Percentiles rank a stretch among this genome's conserved stretches.
Evolutionary conservation across 768 basidiomycete species (phyloP).

Genomic region (Agaricus subrufescens): DNA sequence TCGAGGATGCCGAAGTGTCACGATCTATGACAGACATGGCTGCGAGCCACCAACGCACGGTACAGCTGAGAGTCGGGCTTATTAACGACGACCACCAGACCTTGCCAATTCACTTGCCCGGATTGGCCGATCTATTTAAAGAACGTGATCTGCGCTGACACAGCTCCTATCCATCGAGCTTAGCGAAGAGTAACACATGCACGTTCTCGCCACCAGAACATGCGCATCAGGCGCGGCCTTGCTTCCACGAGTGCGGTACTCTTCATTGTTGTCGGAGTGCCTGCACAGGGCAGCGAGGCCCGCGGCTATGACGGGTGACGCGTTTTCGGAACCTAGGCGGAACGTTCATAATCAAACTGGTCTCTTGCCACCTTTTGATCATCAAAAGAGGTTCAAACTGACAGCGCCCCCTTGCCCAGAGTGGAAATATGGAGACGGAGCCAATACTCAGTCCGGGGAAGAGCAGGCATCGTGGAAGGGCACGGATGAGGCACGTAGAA

Average conservation of each 20-base stretch:
- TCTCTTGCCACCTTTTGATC: constrained; percentile 18
- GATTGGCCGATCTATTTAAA: no score
- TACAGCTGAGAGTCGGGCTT: no score
- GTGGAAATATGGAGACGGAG: constrained; percentile 41
- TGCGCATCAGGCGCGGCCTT: neutral
- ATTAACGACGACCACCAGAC: no score
- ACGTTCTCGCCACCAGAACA: neutral
- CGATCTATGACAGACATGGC: constrained; percentile 25
- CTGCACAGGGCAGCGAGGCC: neutral
- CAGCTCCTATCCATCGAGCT: no score
- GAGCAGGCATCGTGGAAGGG: constrained; percentile 23
- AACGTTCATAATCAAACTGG: neutral
- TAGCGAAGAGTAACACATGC: neutral
- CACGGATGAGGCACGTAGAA: constrained; percentile 8
- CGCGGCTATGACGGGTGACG: neutral
- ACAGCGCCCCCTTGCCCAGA: constrained; percentile 33
- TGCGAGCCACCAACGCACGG: no score
- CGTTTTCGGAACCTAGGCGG: constrained; percentile 1
- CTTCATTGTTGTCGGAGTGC: neutral
- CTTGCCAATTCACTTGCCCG: no score
- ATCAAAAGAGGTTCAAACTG: constrained; percentile 23
- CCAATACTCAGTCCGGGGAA: constrained; percentile 13
- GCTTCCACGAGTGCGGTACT: neutral
- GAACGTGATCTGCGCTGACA: no score
- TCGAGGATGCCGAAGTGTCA: constrained; percentile 15